Evolutionary conservation across 352 stramenopile species (phyloP).

Genomic region (Pythium biforme): DNA sequence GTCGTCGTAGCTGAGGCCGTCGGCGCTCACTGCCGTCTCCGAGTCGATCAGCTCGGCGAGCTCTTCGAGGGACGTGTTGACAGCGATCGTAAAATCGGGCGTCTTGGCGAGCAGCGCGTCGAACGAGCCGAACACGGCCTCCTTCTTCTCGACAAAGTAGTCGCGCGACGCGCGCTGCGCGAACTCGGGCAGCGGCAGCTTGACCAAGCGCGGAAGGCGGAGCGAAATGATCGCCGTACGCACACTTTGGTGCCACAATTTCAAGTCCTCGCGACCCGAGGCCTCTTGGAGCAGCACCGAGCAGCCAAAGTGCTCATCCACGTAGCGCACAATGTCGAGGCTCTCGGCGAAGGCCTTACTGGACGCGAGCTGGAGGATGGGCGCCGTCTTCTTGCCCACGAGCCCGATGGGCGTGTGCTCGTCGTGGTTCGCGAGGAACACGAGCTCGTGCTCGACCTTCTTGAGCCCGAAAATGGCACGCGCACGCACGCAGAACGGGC

Average conservation of each 20-base stretch:
- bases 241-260: conserved; percentile 39
- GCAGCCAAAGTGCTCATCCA: conserved; percentile 45
- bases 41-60: conserved; percentile 46
- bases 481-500: conserved; percentile 48
- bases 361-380: conserved; percentile 41
- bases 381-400: conserved; percentile 43
- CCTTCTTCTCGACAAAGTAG: conserved; percentile 63
- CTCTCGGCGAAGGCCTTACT: conserved; percentile 49
- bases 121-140: conserved; percentile 47
- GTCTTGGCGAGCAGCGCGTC: conserved; percentile 37
- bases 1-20: conserved; percentile 49
- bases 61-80: conserved; percentile 33
- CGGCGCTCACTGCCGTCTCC: conserved; percentile 39
- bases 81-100: conserved; percentile 43
- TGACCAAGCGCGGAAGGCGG: conserved; percentile 32
- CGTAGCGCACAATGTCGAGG: conserved; percentile 56
- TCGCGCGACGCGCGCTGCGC: conserved; percentile 40
- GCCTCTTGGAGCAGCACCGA: conserved; percentile 31
- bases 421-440: conserved; percentile 51
- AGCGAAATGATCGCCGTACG: conserved; percentile 30
- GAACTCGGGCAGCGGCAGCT: conserved; percentile 46
- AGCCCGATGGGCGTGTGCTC: conserved; percentile 44
- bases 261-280: conserved; percentile 38
- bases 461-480: conserved; percentile 54
- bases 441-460: conserved; percentile 35